A percentile compares a stretch with the other conserved stretches of the same genome.
phyloP scores from a whole-genome alignment of 129 eudicot species.

The Calendula officinalis region DNA sequence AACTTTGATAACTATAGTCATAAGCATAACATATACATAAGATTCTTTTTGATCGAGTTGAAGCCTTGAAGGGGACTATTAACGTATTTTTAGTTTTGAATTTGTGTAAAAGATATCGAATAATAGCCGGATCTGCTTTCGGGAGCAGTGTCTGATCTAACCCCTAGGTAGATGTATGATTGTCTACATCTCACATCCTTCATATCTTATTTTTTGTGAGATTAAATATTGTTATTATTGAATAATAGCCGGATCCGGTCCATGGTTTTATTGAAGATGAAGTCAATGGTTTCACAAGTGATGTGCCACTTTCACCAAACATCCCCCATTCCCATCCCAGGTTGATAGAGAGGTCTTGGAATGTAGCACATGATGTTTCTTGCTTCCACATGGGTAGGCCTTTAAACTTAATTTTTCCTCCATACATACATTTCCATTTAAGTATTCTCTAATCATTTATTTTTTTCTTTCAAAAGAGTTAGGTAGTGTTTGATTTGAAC shows the following conservation, averaged over 20 bases:
- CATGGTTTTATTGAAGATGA: conserved; percentile 8
- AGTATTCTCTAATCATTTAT: not conserved
- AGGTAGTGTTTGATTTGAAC: too few relatives aligned
- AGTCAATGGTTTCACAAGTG: conserved; percentile 25
- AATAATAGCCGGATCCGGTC: not conserved
- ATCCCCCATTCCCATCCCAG: conserved; percentile 8
- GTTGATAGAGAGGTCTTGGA: conserved; percentile 25
- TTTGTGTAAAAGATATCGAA: too few relatives aligned
- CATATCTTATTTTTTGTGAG: too few relatives aligned
- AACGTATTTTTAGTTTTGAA: too few relatives aligned
- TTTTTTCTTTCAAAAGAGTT: not conserved
- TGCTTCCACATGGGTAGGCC: conserved; percentile 28
- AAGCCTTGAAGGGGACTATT: too few relatives aligned
- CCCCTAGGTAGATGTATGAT: too few relatives aligned
- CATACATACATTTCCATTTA: conserved; percentile 17
- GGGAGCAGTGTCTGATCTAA: too few relatives aligned
- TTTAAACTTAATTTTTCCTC: conserved; percentile 4
- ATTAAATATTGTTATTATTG: not conserved
- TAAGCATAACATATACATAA: too few relatives aligned
- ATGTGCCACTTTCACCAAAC: conserved; percentile 13
- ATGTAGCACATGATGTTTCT: conserved; percentile 22
- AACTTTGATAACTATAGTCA: too few relatives aligned
- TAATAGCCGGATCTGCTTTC: too few relatives aligned
- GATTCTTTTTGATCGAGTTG: too few relatives aligned
- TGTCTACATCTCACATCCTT: too few relatives aligned